Evolutionary conservation across 23 red algal species (phyloP).

Genomic region (Gracilaria gracilis): DNA sequence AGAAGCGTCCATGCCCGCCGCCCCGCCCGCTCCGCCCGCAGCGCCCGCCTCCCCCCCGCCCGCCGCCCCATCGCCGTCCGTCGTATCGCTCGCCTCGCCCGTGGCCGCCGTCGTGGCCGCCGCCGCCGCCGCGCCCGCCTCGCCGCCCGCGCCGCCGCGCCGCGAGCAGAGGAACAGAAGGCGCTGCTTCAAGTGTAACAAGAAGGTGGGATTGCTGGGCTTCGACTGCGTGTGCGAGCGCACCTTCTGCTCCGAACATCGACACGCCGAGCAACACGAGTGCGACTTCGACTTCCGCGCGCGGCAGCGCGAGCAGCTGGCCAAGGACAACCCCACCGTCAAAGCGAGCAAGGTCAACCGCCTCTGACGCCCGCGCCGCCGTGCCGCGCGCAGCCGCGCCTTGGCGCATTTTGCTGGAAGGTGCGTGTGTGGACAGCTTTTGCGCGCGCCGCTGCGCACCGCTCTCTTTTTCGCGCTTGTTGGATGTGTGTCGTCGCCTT

Average conservation of each 20-base stretch:
- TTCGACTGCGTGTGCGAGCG: conserved; percentile 88
- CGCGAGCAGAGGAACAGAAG: conserved; percentile 57
- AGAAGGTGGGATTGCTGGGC: conserved; percentile 89
- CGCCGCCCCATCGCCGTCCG: neutral
- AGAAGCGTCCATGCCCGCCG: neutral
- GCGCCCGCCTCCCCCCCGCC: neutral
- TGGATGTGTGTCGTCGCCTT: conserved; percentile 1
- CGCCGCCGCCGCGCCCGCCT: neutral
- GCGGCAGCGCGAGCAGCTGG: conserved; percentile 66
- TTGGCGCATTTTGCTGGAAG: conserved; percentile 28
- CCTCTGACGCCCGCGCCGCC: conserved; percentile 55
- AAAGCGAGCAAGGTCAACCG: conserved; percentile 85
- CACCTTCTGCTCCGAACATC: conserved; percentile 82
- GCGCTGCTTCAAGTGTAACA: conserved; percentile 81
- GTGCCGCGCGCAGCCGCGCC: neutral
- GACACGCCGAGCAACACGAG: conserved; percentile 83
- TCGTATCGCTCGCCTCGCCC: neutral
- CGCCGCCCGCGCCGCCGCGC: neutral
- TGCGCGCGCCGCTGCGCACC: conserved; percentile 22
- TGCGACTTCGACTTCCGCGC: conserved; percentile 93
- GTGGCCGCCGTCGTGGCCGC: neutral
- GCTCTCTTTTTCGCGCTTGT: conserved; percentile 19
- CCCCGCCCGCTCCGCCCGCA: neutral
- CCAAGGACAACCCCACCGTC: conserved; percentile 86
- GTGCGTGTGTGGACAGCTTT: conserved; percentile 39